Base-by-base conservation (phyloP, 1,284 basidiomycete species). In the Testicularia cyperi region DNA sequence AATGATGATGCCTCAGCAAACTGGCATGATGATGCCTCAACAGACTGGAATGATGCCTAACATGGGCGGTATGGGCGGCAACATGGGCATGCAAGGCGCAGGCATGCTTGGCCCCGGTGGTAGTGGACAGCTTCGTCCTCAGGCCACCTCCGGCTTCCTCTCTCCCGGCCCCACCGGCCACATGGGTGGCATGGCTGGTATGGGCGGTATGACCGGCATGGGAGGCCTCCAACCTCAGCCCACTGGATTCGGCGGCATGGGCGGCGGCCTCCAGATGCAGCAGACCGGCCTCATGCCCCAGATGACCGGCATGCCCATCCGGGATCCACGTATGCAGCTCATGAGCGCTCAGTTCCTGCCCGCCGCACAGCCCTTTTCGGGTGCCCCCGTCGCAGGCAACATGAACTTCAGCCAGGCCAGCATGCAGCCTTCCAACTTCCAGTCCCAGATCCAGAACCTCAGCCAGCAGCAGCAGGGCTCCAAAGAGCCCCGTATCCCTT, bases 401-500 rank as follows among this genome's bases (percentile, higher is more conserved):
- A 74, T 75, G 71, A 75, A 74, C 48, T 75, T 75, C 43, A 66
- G 44, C 29, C 65, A 66, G 45, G 68, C 67, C 21, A 68, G 65
- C 40, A 56, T 75, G 65, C 71, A 74, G 40, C 72, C 74, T 2
- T 65, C 69, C 38, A 72, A 66, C 38, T 75, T 75, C 41, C 74
- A 75, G 43, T 56, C 58, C 14, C 57, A 60, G 20, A 68, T 75
- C 28, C 74, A 75, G 40, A 66, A 57, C 20, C 58, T 72, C 22
- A 60, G 64, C 20, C 85, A 89, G 77, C 79, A 84, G 41, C 83
- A 86, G 48, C 82, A 85, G 6, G 86, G 88, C 1, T 83, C 84
- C 25, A 78, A 83, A 2, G 81, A 85, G 13, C 88, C 88, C 18
- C 86, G 85, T 69, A 82, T 97, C 19, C 86, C 90, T 0, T 99